Conservation (phyloP, 352 stramenopile species). For the Phytophthora capsici region DNA sequence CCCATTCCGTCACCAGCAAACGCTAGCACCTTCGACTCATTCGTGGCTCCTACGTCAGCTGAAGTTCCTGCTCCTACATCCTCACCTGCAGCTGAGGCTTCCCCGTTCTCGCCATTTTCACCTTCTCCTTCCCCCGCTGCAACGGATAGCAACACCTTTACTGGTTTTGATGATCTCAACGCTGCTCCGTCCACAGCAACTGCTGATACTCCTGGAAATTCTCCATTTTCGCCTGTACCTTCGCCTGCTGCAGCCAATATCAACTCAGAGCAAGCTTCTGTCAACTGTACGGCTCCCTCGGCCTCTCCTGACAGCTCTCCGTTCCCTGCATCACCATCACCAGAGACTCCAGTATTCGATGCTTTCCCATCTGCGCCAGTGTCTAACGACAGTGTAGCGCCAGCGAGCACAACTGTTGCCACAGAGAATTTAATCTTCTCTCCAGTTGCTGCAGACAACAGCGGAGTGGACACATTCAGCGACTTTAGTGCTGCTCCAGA, state of each 20-base stretch:
- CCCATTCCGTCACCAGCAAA: slow-evolving; percentile 17
- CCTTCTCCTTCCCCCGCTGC: slow-evolving; percentile 26
- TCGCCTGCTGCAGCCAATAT: slow-evolving; percentile 25
- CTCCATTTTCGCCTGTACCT: slow-evolving; percentile 13
- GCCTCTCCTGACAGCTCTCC: slow-evolving; percentile 15
- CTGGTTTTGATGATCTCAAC: slow-evolving; percentile 34
- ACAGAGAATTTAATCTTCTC: slow-evolving; percentile 36
- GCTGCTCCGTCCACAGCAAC: slow-evolving; percentile 11
- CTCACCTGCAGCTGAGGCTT: slow-evolving; percentile 5
- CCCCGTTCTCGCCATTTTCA: slow-evolving; percentile 35
- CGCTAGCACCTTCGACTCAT: slow-evolving; percentile 25
- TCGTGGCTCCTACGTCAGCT: slow-evolving; percentile 10
- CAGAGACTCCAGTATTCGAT: slow-evolving; percentile 29
- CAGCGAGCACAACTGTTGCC: slow-evolving; percentile 3
- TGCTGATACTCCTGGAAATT: slow-evolving; percentile 11
- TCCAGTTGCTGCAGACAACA: slow-evolving; percentile 19
- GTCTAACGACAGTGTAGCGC: slow-evolving; percentile 8
- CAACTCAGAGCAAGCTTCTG: slow-evolving; percentile 1
- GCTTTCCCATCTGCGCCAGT: slow-evolving; percentile 23
- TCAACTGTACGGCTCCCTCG: slow-evolving; percentile 2
- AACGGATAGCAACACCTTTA: slow-evolving; percentile 19
- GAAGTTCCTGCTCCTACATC: slow-evolving; percentile 1
- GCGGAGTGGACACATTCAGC: slow-evolving; percentile 13
- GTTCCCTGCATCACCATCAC: slow-evolving; percentile 16
- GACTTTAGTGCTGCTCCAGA: slow-evolving; percentile 25